Evolutionary conservation across 495 filamentous ascomycete genomes (phyloP).

Genomic region (Penicillium maclennaniae): DNA sequence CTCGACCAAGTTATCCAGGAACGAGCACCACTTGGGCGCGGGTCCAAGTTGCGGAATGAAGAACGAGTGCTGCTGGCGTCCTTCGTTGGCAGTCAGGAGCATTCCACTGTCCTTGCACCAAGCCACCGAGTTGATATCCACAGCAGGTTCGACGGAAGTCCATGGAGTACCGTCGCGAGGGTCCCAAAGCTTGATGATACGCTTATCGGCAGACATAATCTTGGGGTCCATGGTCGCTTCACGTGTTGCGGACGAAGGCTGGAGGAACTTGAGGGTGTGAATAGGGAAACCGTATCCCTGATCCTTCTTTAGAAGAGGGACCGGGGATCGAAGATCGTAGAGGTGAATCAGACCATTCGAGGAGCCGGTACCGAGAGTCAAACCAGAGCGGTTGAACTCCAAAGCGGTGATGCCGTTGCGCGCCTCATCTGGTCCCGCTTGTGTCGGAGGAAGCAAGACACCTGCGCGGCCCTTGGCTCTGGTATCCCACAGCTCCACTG

Average conservation of each 20-base stretch:
- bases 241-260: constrained; percentile 61
- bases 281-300: constrained; percentile 96
- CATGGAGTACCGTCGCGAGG: constrained; percentile 74
- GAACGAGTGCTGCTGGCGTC: constrained; percentile 86
- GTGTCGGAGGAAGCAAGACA: constrained; percentile 53
- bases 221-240: constrained; percentile 68
- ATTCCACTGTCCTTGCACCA: constrained; percentile 86
- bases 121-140: constrained; percentile 88
- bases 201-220: constrained; percentile 85
- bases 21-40: constrained; percentile 91
- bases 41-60: constrained; percentile 92
- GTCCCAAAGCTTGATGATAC: constrained; percentile 97
- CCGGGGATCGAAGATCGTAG: constrained; percentile 87
- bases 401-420: constrained; percentile 80
- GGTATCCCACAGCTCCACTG: constrained; percentile 94
- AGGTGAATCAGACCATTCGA: constrained; percentile 84
- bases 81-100: constrained; percentile 94
- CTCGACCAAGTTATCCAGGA: constrained; percentile 95
- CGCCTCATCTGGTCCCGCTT: constrained; percentile 39
- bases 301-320: constrained; percentile 82
- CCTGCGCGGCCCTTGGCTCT: constrained; percentile 78
- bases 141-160: constrained; percentile 92
- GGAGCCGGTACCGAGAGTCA: constrained; percentile 84
- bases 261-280: constrained; percentile 83
- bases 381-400: constrained; percentile 78